These are phyloP conservation scores for Astrocystis sublimbata DNA, from an alignment of 495 filamentous ascomycete genomes.

Conservation along the genomic window DNA sequence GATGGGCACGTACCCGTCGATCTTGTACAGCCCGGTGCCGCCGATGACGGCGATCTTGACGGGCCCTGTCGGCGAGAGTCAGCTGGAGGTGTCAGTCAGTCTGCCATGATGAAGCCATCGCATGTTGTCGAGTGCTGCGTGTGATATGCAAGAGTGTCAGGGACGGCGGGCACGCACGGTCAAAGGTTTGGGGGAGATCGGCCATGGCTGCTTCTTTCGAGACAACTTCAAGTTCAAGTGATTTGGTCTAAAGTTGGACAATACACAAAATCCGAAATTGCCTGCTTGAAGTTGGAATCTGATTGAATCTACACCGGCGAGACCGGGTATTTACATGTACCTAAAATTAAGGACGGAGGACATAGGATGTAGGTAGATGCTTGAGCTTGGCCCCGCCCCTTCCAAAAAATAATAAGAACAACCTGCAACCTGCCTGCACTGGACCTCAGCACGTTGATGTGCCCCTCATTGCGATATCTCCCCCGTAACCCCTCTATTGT, in stretches of 20 bases:
- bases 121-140: too few species aligned
- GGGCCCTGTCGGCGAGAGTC: slow-evolving; percentile 52
- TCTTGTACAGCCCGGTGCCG: slow-evolving; percentile 81
- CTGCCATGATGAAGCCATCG: not conserved
- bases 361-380: not conserved
- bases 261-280: not conserved
- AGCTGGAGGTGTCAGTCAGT: slow-evolving; percentile 13
- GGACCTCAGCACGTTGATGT: slow-evolving; percentile 7
- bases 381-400: not conserved
- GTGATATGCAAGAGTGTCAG: not conserved
- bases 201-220: slow-evolving; percentile 54
- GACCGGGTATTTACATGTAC: too few species aligned
- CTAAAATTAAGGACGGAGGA: not conserved
- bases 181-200: slow-evolving; percentile 56
- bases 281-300: not conserved
- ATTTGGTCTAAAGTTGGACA: not conserved
- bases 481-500: slow-evolving; percentile 1
- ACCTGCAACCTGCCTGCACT: not conserved
- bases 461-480: slow-evolving; percentile 19
- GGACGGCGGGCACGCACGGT: slow-evolving; percentile 42
- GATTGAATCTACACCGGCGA: not conserved
- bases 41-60: slow-evolving; percentile 95
- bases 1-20: slow-evolving; percentile 74
- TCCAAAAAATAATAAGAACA: slow-evolving; percentile 16
- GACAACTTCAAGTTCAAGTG: too few species aligned